These are phyloP conservation scores for Lunularia cruciata DNA, from an alignment of 225 moss, liverwort and hornwort genomes.

Conservation along the genomic window DNA sequence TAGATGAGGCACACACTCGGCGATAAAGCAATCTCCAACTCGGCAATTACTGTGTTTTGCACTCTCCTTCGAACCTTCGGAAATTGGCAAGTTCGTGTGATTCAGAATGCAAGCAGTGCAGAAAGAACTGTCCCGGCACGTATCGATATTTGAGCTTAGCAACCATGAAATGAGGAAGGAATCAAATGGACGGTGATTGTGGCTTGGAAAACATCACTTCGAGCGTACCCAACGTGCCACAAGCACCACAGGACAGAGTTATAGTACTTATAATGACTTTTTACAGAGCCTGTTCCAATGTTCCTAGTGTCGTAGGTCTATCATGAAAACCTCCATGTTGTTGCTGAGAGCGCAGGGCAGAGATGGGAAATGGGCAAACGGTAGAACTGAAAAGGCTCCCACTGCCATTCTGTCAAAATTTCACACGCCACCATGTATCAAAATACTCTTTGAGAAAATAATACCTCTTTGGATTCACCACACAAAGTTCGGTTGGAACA, in stretches of 20 bases:
- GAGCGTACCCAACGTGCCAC: no score
- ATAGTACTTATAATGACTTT: not conserved
- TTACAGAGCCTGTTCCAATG: not conserved
- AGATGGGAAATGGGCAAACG: not conserved
- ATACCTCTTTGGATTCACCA: no score
- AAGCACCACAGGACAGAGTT: not conserved
- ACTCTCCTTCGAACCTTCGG: not conserved
- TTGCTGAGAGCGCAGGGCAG: conserved; percentile 2
- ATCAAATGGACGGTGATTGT: not conserved
- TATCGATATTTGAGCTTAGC: not conserved
- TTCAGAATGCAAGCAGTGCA: not conserved
- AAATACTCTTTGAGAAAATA: conserved; percentile 2
- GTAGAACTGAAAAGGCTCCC: not conserved
- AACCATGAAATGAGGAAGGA: conserved; percentile 5
- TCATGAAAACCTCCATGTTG: not conserved
- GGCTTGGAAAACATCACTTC: not conserved
- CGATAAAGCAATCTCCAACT: not conserved
- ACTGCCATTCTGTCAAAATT: not conserved
- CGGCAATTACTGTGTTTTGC: not conserved
- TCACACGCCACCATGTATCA: not conserved
- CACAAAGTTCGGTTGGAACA: no score
- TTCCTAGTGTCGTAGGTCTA: not conserved
- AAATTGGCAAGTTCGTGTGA: not conserved
- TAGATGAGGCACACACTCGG: not conserved
- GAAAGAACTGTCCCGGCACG: not conserved